Evolutionary conservation across 495 filamentous ascomycete genomes (phyloP).

Genomic region (Neurospora sp.): DNA sequence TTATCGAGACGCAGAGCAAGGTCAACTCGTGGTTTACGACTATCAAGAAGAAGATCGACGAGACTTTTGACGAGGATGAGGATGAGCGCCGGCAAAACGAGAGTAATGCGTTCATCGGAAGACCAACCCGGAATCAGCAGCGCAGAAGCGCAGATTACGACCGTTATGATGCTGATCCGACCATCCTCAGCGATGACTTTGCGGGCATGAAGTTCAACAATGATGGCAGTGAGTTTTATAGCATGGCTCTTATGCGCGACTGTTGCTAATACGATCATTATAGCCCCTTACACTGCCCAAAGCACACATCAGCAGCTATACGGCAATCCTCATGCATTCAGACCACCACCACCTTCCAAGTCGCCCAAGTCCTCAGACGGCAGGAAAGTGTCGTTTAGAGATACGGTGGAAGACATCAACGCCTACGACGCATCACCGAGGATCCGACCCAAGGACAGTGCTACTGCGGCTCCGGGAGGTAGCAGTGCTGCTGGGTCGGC

Average conservation of each 20-base stretch:
- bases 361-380: slow-evolving; percentile 49
- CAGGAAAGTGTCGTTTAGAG: slow-evolving; percentile 72
- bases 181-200: slow-evolving; percentile 85
- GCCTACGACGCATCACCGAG: slow-evolving; percentile 55
- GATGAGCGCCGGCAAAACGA: slow-evolving; percentile 28
- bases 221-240: slow-evolving; percentile 51
- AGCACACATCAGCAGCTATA: slow-evolving; percentile 42
- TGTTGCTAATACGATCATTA: not conserved
- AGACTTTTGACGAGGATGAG: slow-evolving; percentile 56
- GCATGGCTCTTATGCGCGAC: slow-evolving; percentile 2
- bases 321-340: slow-evolving; percentile 73
- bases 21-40: slow-evolving; percentile 88
- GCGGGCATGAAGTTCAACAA: slow-evolving; percentile 74
- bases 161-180: slow-evolving; percentile 92
- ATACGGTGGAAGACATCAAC: slow-evolving; percentile 66
- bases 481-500: slow-evolving; percentile 18
- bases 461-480: slow-evolving; percentile 9
- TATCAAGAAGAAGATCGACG: slow-evolving; percentile 84
- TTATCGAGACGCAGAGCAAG: slow-evolving; percentile 84
- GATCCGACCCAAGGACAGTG: slow-evolving; percentile 24
- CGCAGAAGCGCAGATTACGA: slow-evolving; percentile 73
- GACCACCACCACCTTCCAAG: slow-evolving; percentile 52
- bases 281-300: slow-evolving; percentile 14
- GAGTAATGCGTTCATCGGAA: slow-evolving; percentile 25
- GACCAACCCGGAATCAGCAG: slow-evolving; percentile 32